Base-by-base conservation (phyloP, 2,329 filamentous ascomycete species). In the Penicillium sp. region DNA sequence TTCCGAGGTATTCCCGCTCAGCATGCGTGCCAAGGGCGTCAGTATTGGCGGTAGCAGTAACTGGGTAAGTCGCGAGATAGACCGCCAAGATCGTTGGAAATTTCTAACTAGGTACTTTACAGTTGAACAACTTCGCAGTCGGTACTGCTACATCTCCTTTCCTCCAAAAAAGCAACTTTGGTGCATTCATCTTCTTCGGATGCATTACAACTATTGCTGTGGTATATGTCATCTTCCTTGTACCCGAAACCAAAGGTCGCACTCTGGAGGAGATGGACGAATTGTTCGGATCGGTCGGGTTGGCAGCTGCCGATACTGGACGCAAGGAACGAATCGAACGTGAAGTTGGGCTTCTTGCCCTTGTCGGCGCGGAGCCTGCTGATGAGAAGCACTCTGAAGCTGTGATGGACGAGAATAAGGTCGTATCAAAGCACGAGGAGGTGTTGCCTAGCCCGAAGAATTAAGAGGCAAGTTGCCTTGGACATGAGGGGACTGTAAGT, bases 121-220 rank as follows among this genome's bases (percentile, higher is more conserved):
- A 71, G 82, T 82, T 85, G 77, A 84, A 78, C 65, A 81, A 82
- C 59, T 82, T 79, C 57, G 79, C 88, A 50, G 84, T 90, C 25
- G 87, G 85, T 0, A 85, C 88, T 64, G 83, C 88, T 11, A 89
- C 87, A 0, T 87, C 88, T 0, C 82, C 86, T 43, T 86, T 90
- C 80, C 75, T 90, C 1, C 74, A 77, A 2, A 68, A 74, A 5
- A 88, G 89, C 43, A 82, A 80, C 0, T 89, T 88, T 57, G 87
- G 87, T 16, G 89, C 88, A 0, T 90, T 88, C 58, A 84, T 91
- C 54, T 75, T 90, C 22, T 91, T 90, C 53, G 87, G 87, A n/a
- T 61, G 58, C n/a, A 43, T 70, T 38, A 69, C 67, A 12, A 58
- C 58, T 2, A 48, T 71, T n/a, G 69, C 55, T 17, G 62, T 67